A percentile compares a stretch with the other conserved stretches of the same genome.
These are phyloP conservation scores for Aspergillus thermomutatus DNA, from an alignment of 2,329 filamentous ascomycete genomes.

Conservation along the genomic window DNA sequence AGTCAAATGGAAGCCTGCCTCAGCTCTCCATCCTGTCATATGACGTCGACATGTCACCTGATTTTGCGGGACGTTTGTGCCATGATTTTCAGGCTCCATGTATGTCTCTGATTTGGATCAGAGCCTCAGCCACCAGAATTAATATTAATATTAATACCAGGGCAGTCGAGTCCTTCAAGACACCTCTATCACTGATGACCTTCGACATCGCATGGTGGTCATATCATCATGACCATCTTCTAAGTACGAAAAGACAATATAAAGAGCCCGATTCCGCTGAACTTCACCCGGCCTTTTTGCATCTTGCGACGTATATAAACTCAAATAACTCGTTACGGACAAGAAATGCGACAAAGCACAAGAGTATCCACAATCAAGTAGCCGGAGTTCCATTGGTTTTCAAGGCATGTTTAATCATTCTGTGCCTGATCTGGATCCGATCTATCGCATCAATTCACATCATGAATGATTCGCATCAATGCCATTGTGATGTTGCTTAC, in stretches of 20 bases:
- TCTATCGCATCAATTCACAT: neutral
- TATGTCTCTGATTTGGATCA: neutral
- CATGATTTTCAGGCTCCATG: neutral
- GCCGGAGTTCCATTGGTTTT: neutral
- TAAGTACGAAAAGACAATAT: no score
- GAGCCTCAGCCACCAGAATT: no score
- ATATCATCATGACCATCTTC: no score
- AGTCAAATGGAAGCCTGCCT: slow-evolving; percentile 9
- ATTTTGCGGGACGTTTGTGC: neutral
- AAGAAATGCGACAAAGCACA: neutral
- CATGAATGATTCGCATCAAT: neutral
- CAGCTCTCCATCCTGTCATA: slow-evolving; percentile 4
- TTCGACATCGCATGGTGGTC: no score
- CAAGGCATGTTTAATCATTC: neutral
- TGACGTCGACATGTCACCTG: slow-evolving; percentile 13
- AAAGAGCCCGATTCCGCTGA: no score
- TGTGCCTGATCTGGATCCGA: neutral
- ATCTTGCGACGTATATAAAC: neutral
- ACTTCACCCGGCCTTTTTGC: neutral
- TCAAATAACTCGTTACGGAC: neutral
- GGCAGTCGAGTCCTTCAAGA: no score
- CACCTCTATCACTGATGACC: no score
- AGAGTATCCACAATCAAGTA: neutral
- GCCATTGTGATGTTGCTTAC: neutral
- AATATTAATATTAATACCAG: no score